Percentiles rank a stretch among this genome's conserved stretches.
Evolutionary conservation across 495 filamentous ascomycete species (phyloP).

Genomic region (Thermothielavioides terrestris): DNA sequence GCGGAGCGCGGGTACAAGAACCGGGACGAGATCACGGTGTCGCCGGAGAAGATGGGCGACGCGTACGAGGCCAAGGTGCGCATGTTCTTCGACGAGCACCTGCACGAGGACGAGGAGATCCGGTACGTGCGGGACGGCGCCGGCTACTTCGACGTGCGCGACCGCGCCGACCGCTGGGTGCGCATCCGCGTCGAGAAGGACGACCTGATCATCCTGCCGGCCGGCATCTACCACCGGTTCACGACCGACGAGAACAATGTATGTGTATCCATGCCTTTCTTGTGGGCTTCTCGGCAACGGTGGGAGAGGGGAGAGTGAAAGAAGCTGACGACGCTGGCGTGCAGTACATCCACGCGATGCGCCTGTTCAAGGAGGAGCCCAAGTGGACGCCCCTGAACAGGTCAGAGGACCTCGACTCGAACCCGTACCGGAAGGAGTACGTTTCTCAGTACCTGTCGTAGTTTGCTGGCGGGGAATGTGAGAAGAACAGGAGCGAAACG

Average conservation of each 20-base stretch:
- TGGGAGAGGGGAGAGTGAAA: no score
- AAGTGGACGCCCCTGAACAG: slow-evolving; percentile 97
- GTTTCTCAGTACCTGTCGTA: slow-evolving; percentile 36
- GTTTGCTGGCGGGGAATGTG: no score
- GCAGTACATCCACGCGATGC: slow-evolving; percentile 92
- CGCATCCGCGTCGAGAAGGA: slow-evolving; percentile 67
- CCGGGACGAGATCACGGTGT: slow-evolving; percentile 87
- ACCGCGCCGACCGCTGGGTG: slow-evolving; percentile 67
- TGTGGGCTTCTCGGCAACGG: no score
- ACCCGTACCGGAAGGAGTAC: slow-evolving; percentile 70
- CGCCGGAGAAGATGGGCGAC: slow-evolving; percentile 75
- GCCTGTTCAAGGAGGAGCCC: slow-evolving; percentile 96
- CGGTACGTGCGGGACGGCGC: slow-evolving; percentile 86
- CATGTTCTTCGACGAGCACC: slow-evolving; percentile 86
- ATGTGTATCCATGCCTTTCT: no score
- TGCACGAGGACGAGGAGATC: slow-evolving; percentile 99
- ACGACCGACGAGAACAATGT: slow-evolving; percentile 89
- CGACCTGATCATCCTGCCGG: slow-evolving; percentile 75
- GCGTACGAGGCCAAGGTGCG: slow-evolving; percentile 86
- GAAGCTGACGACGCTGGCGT: no score
- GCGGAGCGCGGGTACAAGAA: slow-evolving; percentile 77
- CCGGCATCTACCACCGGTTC: slow-evolving; percentile 97
- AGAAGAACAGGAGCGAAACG: no score
- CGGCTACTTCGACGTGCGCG: slow-evolving; percentile 91
- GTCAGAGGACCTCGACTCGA: slow-evolving; percentile 65